Evolutionary conservation across 441 rosid species (phyloP).

Genomic region (Erodium texanum): DNA sequence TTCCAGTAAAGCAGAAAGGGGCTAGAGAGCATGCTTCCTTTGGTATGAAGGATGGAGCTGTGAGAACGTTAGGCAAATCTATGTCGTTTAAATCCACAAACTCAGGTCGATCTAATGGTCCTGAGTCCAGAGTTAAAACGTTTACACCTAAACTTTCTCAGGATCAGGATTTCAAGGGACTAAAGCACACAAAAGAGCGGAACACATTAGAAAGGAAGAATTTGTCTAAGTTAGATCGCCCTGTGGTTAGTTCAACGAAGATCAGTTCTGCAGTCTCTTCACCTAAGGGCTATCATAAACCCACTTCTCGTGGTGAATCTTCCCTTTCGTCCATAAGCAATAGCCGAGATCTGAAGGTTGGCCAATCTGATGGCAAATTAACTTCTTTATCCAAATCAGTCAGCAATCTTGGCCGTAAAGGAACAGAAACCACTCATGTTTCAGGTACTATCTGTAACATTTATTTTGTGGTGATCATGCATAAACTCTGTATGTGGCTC

Average conservation of each 20-base stretch:
- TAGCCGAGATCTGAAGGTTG: conserved; percentile 45
- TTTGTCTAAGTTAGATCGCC: conserved; percentile 33
- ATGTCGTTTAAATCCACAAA: conserved; percentile 57
- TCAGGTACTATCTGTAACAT: conserved; percentile 41
- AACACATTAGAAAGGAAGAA: conserved; percentile 40
- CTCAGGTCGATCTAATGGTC: conserved; percentile 35
- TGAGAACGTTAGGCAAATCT: conserved; percentile 56
- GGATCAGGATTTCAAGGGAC: conserved; percentile 47
- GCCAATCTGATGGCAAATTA: conserved; percentile 53
- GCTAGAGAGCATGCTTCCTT: conserved; percentile 33
- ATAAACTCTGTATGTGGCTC: conserved; percentile 7
- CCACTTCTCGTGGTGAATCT: conserved; percentile 40
- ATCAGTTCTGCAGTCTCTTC: conserved; percentile 29
- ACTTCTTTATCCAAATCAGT: conserved; percentile 43
- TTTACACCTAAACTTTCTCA: conserved; percentile 42
- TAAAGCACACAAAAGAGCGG: conserved; percentile 51
- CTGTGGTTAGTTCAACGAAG: conserved; percentile 22
- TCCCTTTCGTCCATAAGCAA: conserved; percentile 32
- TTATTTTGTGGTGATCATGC: conserved; percentile 12
- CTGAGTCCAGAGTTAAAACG: conserved; percentile 52
- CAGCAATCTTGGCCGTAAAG: conserved; percentile 41
- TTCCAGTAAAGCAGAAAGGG: conserved; percentile 48
- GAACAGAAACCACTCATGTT: conserved; percentile 33
- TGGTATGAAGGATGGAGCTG: conserved; percentile 46
- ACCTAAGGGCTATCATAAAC: conserved; percentile 49